Base-by-base conservation (phyloP, 768 basidiomycete genomes). In the Leccinum pellstonianum region DNA sequence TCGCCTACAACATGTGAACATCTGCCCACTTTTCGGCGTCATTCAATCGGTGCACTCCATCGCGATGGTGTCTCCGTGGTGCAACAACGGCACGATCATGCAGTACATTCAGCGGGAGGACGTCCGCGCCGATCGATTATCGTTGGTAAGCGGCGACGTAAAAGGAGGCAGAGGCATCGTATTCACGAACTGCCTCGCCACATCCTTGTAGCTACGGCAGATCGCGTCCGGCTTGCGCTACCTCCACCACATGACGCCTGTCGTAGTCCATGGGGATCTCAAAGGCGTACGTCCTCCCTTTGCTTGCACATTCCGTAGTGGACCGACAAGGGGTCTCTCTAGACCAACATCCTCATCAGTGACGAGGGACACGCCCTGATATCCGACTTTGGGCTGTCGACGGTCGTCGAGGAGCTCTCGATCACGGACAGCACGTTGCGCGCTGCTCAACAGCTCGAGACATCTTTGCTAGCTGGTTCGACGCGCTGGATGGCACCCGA, bases 41-140 rank as follows among this genome's bases (percentile, higher is more conserved):
- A 70, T 83, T 15, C 82, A 83, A 63, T 76, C 77, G 5, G 71
- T 75, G 29, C 75, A 78, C 35, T 80, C 81, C 51, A 76, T 87
- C 27, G 85, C 81, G 17, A 86, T 87, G 83, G 83, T 87, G 0
- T 86, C 86, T 5, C 80, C 81, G 4, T 87, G 85, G 84, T 86
- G 83, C 65, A 76, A 78, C 37, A 84, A 86, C 54, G 85, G 86
- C 9, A 83, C 80, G 8, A 74, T 86, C 55, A 76, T 74, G 55
- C 70, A 78, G 23, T 86, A 84, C 65, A 70, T 86, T 59, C 77
- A 75, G 57, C 69, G 66, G 52, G 63, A 72, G 15, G 77, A 81
- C 55, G 74, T 77, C 0, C 66, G 64, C 4, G 78, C 66, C 6
- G 78, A 85, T 59, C 73, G 80, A 55, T 64, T 86, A 33, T 74